These are phyloP conservation scores for Colletotrichum higginsianum DNA, from an alignment of 2,329 filamentous ascomycete genomes.

Conservation along the genomic window DNA sequence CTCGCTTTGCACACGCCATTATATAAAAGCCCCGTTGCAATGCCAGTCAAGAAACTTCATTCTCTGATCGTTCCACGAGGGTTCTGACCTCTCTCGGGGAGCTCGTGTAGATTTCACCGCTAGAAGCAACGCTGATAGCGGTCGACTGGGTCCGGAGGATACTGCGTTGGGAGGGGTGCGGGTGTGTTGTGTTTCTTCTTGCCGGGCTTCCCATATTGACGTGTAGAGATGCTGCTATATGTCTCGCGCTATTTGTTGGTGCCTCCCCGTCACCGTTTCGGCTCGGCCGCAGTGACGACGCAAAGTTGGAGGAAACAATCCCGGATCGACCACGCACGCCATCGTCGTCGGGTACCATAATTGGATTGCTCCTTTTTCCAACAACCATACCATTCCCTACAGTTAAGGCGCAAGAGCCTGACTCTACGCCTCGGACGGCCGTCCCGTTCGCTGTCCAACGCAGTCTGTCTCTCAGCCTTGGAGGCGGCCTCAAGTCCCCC, in stretches of 20 bases:
- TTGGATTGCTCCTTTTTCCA: not conserved
- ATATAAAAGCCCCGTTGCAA: too few species aligned
- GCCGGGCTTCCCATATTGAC: not conserved
- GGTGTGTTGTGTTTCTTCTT: not conserved
- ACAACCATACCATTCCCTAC: not conserved
- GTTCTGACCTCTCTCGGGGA: not conserved
- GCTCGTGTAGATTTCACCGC: conserved; percentile 3
- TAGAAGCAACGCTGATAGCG: not conserved
- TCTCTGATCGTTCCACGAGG: not conserved
- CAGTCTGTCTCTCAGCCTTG: not conserved
- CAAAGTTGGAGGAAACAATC: not conserved
- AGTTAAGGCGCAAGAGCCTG: not conserved
- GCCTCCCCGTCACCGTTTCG: not conserved
- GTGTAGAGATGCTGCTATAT: not conserved
- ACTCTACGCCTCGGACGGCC: not conserved
- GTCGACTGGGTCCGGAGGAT: not conserved
- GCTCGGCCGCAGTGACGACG: not conserved
- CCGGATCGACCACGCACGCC: not conserved
- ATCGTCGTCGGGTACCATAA: not conserved
- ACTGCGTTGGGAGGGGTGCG: not conserved
- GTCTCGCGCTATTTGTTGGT: not conserved
- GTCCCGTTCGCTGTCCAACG: not conserved
- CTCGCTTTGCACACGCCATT: too few species aligned
- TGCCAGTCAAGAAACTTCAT: not conserved
- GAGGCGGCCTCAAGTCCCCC: conserved; percentile 8